A percentile compares a stretch with the other conserved stretches of the same genome.
Conservation (phyloP, 2,329 filamentous ascomycete genomes). For the Neoarthrinium moseri region DNA sequence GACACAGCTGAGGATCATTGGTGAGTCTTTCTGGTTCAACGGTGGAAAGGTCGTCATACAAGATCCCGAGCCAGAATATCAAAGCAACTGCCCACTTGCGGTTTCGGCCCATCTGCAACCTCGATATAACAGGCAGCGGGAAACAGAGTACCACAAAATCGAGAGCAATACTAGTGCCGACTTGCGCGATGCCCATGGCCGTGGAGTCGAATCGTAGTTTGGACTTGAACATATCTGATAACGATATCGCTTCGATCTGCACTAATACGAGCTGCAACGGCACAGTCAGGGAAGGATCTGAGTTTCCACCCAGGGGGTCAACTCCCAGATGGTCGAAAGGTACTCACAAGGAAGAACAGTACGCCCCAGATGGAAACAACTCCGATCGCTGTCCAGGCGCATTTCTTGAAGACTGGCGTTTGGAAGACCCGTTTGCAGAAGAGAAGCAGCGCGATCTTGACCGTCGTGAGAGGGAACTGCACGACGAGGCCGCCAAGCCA, state of each 20-base stretch:
- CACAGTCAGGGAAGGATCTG: too few relatives aligned
- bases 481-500: neutral
- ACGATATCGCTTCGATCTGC: neutral
- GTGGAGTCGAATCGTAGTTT: neutral
- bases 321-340: neutral
- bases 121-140: conserved; percentile 7
- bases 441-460: conserved; percentile 15
- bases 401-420: neutral
- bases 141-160: conserved; percentile 10
- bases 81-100: conserved; percentile 6
- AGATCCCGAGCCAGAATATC: conserved; percentile 13
- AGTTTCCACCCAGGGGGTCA: too few relatives aligned
- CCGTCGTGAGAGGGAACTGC: conserved; percentile 5
- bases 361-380: conserved; percentile 9
- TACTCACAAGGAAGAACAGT: conserved; percentile 10
- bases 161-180: conserved; percentile 7
- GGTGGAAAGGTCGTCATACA: conserved; percentile 3
- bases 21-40: too few relatives aligned
- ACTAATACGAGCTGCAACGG: neutral
- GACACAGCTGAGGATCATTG: conserved; percentile 2
- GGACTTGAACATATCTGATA: neutral
- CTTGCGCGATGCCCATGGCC: conserved; percentile 4
- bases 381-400: conserved; percentile 2
- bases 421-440: conserved; percentile 14
- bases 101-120: neutral